A percentile compares a stretch with the other conserved stretches of the same genome.
phyloP scores from a whole-genome alignment of 352 stramenopile species.

The Pythium aristosporum region DNA sequence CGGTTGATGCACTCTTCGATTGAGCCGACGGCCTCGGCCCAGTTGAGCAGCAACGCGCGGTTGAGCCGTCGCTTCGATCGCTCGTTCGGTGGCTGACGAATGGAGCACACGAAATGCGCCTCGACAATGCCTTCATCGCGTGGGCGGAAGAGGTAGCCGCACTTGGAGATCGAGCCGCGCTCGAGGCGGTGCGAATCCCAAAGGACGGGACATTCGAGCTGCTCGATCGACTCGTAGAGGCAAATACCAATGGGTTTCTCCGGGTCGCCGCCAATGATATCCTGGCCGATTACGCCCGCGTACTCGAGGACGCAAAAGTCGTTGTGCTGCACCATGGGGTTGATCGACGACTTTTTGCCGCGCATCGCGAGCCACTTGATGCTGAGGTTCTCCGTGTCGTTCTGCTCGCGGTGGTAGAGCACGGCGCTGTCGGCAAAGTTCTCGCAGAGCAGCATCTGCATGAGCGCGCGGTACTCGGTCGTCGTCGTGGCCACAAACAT shows the following conservation, averaged over 20 bases:
- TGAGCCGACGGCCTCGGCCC: constrained; percentile 58
- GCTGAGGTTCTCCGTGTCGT: constrained; percentile 71
- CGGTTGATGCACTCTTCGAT: constrained; percentile 73
- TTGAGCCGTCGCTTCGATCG: constrained; percentile 59
- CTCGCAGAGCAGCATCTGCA: constrained; percentile 75
- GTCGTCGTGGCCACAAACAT: constrained; percentile 66
- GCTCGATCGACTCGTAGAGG: constrained; percentile 81
- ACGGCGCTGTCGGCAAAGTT: constrained; percentile 69
- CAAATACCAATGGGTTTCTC: constrained; percentile 57
- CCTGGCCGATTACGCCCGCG: constrained; percentile 55
- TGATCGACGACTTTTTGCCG: constrained; percentile 61
- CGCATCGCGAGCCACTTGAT: constrained; percentile 80
- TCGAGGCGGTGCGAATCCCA: constrained; percentile 73
- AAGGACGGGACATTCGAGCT: constrained; percentile 69
- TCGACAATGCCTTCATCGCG: constrained; percentile 62
- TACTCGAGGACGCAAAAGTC: constrained; percentile 85
- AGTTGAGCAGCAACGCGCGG: constrained; percentile 63
- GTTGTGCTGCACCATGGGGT: constrained; percentile 39
- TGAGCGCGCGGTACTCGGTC: constrained; percentile 61
- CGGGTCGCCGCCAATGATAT: constrained; percentile 47
- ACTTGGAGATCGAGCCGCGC: constrained; percentile 74
- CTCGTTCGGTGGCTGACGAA: constrained; percentile 68
- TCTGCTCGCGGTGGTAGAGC: constrained; percentile 73
- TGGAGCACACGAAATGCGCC: constrained; percentile 76
- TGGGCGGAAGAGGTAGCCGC: constrained; percentile 73